Conservation (phyloP, 2,329 filamentous ascomycete species). For the Aspergillus fumigatiaffinis region DNA sequence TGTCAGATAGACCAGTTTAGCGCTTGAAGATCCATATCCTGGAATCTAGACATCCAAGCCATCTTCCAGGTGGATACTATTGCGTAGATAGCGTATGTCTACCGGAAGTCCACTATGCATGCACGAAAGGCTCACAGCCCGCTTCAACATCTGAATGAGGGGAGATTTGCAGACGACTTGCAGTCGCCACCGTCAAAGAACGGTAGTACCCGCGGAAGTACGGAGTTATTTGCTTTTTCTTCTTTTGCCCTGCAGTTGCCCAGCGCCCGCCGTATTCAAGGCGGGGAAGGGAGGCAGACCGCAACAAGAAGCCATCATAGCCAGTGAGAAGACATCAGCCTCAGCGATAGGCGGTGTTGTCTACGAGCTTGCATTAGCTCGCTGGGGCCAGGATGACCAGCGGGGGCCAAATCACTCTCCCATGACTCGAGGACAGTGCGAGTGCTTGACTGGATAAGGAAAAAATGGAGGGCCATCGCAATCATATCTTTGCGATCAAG, state of each 20-base stretch:
- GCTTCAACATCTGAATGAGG: not conserved
- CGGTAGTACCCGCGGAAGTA: not conserved
- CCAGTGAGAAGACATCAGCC: not conserved
- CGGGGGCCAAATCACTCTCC: not conserved
- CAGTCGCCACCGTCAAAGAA: not conserved
- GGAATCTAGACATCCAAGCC: not conserved
- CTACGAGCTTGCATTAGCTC: not conserved
- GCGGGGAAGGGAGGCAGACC: not conserved
- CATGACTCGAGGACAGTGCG: not conserved
- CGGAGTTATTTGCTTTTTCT: not conserved
- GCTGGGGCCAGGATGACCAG: not conserved
- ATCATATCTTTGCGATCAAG: not conserved
- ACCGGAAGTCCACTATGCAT: not conserved
- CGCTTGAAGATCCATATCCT: not conserved
- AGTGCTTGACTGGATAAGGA: not conserved
- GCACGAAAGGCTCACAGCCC: not conserved
- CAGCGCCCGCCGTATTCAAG: not conserved
- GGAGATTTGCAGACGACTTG: not conserved
- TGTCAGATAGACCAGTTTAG: not conserved
- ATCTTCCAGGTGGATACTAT: not conserved
- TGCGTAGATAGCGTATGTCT: not conserved
- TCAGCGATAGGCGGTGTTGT: constrained; percentile 2
- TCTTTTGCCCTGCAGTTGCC: not conserved
- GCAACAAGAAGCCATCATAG: not conserved
- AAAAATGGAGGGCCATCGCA: not conserved